A percentile compares a stretch with the other conserved stretches of the same genome.
phyloP scores from a whole-genome alignment of 306 rosid genomes.

The Begonia fuchsioides region DNA sequence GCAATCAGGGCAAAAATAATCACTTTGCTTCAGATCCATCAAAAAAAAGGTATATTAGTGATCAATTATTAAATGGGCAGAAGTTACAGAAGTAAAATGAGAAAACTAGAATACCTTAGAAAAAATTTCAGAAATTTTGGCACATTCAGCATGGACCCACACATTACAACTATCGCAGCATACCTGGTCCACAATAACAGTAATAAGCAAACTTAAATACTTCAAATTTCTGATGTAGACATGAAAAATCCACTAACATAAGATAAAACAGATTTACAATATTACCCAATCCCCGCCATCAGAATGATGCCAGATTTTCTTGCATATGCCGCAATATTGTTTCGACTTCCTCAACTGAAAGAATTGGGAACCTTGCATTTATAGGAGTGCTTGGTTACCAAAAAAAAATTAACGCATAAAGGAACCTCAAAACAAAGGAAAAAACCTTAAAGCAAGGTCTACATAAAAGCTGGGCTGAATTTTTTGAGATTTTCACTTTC shows the following conservation, averaged over 20 bases:
- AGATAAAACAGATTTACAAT: constrained; percentile 10
- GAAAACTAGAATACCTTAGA: constrained; percentile 49
- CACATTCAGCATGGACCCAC: constrained; percentile 98
- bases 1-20: constrained; percentile 93
- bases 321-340: constrained; percentile 95
- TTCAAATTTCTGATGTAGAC: constrained; percentile 9
- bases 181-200: constrained; percentile 42
- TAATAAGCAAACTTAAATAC: constrained; percentile 9
- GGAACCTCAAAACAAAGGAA: neutral
- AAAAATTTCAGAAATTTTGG: constrained; percentile 36
- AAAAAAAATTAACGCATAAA: too few relatives aligned
- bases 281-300: constrained; percentile 97
- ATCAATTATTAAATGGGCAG: constrained; percentile 4
- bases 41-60: constrained; percentile 12
- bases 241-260: constrained; percentile 4
- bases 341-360: constrained; percentile 68
- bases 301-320: constrained; percentile 86
- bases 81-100: constrained; percentile 9
- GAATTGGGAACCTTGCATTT: constrained; percentile 6
- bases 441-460: constrained; percentile 76
- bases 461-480: constrained; percentile 39
- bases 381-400: constrained; percentile 8
- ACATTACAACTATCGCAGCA: constrained; percentile 96
- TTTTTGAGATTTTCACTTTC: constrained; percentile 38
- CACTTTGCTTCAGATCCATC: constrained; percentile 61